Base-by-base conservation (phyloP, 164 flowering plant species). In the Echeveria elegans region DNA sequence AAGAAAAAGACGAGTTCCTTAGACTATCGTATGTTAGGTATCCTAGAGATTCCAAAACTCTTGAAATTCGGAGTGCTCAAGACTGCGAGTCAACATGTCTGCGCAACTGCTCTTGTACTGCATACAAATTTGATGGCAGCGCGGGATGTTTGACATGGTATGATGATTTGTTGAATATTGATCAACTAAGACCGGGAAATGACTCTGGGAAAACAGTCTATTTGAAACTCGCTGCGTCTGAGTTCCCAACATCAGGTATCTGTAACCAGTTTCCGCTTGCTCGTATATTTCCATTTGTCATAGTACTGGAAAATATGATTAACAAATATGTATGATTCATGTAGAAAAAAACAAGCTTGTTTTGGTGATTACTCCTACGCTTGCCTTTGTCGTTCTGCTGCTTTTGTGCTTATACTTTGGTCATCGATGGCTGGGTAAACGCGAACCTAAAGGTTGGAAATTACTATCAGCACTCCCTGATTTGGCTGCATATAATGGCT, bases 101-200 rank as follows among this genome's bases (percentile, higher is more conserved):
- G 72, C 63, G 11, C n/a, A 64, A 69, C 34, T 77, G 79, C 32
- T 68, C 77, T 18, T 74, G 79, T 30, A 47, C 59, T 0, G 72
- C 74, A 8, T 77, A 69, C 31, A 30, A 68, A 24, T 38, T 34
- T 36, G 72, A 64, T 15, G 41, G 45, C 14, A 78, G 77, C 5
- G 43, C 37, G n/a, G 76, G 77, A 9, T 79, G 82, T 52, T 26
- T 67, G 19, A 16, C 65, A 2, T 79, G 82, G 82, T 65, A 52
- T 24, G 72, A 67, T 1, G 71, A 73, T 66, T 58, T 80, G 32
- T 9, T 70, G 43, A 77, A 80, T 62, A 40, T 65, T 1, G 52
- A 30, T 58, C n/a, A 52, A 10, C 29, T 56, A 4, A 6, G 10
- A 11, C 15, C 4, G 31, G 68, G 68, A 31, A 63, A 63, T 63